These are phyloP conservation scores for Globisporangium recalcitrans DNA, from an alignment of 352 stramenopile species.

Conservation along the genomic window DNA sequence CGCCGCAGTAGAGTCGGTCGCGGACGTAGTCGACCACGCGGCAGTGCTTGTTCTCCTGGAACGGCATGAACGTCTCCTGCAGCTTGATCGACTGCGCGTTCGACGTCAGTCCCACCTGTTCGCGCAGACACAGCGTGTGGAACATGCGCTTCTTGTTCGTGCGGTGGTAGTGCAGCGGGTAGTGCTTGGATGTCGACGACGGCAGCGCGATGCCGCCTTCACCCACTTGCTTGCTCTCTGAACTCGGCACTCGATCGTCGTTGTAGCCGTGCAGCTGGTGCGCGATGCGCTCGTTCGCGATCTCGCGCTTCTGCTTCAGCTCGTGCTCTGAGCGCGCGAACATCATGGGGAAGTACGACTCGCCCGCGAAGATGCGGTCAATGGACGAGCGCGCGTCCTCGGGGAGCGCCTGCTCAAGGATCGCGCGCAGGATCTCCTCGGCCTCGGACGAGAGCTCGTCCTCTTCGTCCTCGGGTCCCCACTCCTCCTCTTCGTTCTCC, in stretches of 20 bases:
- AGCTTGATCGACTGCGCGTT: conserved; percentile 62
- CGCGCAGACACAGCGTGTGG: conserved; percentile 56
- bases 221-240: background rate
- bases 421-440: conserved; percentile 22
- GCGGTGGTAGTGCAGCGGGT: conserved; percentile 21
- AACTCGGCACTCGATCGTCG: conserved; percentile 15
- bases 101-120: conserved; percentile 57
- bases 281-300: conserved; percentile 57
- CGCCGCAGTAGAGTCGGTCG: conserved; percentile 75
- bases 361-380: conserved; percentile 61
- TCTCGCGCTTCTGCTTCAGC: conserved; percentile 36
- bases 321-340: conserved; percentile 64
- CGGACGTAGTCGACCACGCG: conserved; percentile 60
- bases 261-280: conserved; percentile 61
- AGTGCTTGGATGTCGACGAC: conserved; percentile 16
- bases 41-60: conserved; percentile 76
- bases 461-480: conserved; percentile 25
- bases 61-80: conserved; percentile 79
- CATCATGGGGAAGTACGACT: conserved; percentile 49
- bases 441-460: conserved; percentile 25
- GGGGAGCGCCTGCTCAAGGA: conserved; percentile 36
- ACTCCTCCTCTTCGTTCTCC: too few relatives aligned
- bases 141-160: conserved; percentile 42
- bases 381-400: conserved; percentile 44
- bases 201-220: background rate